phyloP scores from a whole-genome alignment of 192 early-diverging fungal species.

The Mortierella alpina region DNA sequence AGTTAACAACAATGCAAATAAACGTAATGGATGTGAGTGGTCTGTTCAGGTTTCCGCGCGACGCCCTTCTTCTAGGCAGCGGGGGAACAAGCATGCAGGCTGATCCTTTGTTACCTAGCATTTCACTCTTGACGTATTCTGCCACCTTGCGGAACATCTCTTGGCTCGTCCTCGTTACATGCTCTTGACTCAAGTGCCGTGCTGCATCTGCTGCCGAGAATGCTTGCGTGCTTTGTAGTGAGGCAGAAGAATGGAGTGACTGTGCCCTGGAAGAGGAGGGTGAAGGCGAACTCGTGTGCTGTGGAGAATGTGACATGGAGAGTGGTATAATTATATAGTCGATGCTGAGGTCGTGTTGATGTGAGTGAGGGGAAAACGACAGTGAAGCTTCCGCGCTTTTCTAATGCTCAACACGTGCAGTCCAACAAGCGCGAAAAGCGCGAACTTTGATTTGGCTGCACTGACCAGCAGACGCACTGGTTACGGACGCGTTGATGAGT shows the following conservation, averaged over 20 bases:
- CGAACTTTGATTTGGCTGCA: too few species aligned
- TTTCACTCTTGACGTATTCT: constrained; percentile 54
- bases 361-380: neutral
- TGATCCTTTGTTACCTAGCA: constrained; percentile 31
- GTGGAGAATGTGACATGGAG: neutral
- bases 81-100: neutral
- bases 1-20: neutral
- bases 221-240: constrained; percentile 18
- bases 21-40: too few species aligned
- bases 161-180: constrained; percentile 54
- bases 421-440: too few species aligned
- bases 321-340: neutral
- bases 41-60: too few species aligned
- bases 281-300: constrained; percentile 6
- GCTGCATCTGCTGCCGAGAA: constrained; percentile 44
- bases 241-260: constrained; percentile 31
- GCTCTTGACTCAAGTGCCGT: constrained; percentile 37
- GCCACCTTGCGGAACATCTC: constrained; percentile 57
- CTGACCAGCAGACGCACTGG: too few species aligned
- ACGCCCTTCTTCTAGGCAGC: too few species aligned
- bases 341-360: neutral
- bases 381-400: too few species aligned
- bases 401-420: neutral
- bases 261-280: constrained; percentile 30
- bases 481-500: too few species aligned